phyloP scores from a whole-genome alignment of 768 basidiomycete species.

The Suillus tomentosus region DNA sequence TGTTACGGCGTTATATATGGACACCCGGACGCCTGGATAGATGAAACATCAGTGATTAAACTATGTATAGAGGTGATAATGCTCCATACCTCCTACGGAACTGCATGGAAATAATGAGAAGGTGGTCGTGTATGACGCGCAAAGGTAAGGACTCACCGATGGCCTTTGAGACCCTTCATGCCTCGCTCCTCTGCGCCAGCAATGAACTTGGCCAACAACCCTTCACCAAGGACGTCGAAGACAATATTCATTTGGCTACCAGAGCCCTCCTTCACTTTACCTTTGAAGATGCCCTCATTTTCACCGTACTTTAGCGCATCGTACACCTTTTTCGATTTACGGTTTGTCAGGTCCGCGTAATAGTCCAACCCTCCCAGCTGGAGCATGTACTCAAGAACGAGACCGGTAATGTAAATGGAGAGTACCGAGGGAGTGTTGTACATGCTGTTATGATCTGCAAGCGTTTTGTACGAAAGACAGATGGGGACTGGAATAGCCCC shows the following conservation, averaged over 20 bases:
- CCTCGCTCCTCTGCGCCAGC: conserved; percentile 76
- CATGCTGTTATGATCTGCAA: conserved; percentile 74
- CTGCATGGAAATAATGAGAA: conserved; percentile 30
- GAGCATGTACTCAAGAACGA: conserved; percentile 77
- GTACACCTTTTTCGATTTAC: conserved; percentile 82
- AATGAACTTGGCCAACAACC: conserved; percentile 72
- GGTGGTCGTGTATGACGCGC: not conserved
- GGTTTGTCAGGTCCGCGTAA: conserved; percentile 64
- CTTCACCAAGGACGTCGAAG: conserved; percentile 78
- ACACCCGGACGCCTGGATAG: conserved; percentile 69
- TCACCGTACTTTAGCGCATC: conserved; percentile 69
- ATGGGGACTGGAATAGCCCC: conserved; percentile 78
- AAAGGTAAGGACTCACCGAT: conserved; percentile 61
- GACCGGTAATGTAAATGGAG: conserved; percentile 84
- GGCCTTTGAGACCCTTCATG: conserved; percentile 89
- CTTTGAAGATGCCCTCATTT: conserved; percentile 63
- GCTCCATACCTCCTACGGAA: conserved; percentile 51
- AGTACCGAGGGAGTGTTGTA: conserved; percentile 95
- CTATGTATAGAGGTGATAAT: conserved; percentile 4
- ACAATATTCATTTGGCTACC: conserved; percentile 97
- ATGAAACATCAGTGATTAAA: not conserved
- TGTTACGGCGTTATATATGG: conserved; percentile 87
- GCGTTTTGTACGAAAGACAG: conserved; percentile 79
- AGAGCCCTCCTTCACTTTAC: conserved; percentile 72
- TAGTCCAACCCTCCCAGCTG: conserved; percentile 65